Evolutionary conservation across 2,329 filamentous ascomycete genomes (phyloP), one percentile per base, ranked within the genome.

Genomic region (Xylaria sp.): DNA sequence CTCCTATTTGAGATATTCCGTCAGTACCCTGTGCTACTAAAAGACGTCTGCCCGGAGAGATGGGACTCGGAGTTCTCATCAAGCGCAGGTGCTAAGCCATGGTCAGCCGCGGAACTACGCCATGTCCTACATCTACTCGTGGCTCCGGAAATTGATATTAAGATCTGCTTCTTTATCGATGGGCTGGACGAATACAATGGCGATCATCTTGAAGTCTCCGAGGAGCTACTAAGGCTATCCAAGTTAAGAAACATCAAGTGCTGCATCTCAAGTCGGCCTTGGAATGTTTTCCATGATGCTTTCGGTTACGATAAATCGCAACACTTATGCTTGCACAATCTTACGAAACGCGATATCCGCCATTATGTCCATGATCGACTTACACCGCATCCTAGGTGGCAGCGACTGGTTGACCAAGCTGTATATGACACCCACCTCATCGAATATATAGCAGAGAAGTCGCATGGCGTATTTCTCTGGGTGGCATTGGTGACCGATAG

Each of bases 111-210:
- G 2, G 60, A 62, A 5, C 38, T 56, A 8, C 51, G 51, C n/a
- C 51, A 47, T n/a, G 55, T 48, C 17, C n/a, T 62, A 21, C 38
- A 47, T 19, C 19, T 35, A 11, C 21, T 56, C 6, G 41, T 46
- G 13, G 41, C 55, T 3, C 37, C 44, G 3, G 51, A 48, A n/a
- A 21, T 54, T 9, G 49, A 38, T 33, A 29, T 55, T 15, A 61
- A 61, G 33, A 41, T 72, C 10, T 77, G 73, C 47, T 67, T 76
- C 31, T 76, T 76, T 35, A 69, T 76, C n/a, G 74, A 77, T 33
- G 74, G 60, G 69, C 59, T 76, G 6, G 73, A 75, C 49, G 73
- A 76, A 54, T 74, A 68, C 43, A 55, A 67, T 7, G 71, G 71
- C 0, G 67, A 71, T 29, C 67, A 70, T 46, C 17, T 62, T 3